These are phyloP conservation scores for Ophioceras dolichostomum DNA, from an alignment of 2,329 filamentous ascomycete species.

Conservation along the genomic window DNA sequence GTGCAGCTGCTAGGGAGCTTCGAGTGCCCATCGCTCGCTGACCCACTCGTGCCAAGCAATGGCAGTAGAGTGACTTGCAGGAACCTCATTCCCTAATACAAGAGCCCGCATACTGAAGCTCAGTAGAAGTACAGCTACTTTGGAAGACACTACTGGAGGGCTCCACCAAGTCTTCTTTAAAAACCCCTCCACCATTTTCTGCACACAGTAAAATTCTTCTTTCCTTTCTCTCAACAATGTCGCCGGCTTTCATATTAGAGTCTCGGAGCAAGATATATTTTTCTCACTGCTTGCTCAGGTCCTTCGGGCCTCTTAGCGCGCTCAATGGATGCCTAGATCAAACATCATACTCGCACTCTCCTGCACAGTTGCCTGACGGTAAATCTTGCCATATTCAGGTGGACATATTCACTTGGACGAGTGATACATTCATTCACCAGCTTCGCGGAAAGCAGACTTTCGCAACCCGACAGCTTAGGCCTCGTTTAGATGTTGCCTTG, in stretches of 20 bases:
- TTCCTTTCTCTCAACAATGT: constrained; percentile 54
- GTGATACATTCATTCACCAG: constrained; percentile 22
- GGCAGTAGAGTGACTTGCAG: too few relatives aligned
- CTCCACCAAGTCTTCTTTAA: constrained; percentile 1
- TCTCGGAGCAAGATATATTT: constrained; percentile 88
- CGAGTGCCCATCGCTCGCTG: too few relatives aligned
- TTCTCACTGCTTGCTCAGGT: constrained; percentile 95
- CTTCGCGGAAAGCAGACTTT: too few relatives aligned
- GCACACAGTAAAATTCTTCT: constrained; percentile 20
- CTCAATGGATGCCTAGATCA: constrained; percentile 94
- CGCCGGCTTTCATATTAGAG: constrained; percentile 95
- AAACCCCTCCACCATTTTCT: constrained; percentile 11
- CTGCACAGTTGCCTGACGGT: constrained; percentile 53
- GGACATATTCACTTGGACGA: constrained; percentile 21
- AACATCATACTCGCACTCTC: constrained; percentile 59
- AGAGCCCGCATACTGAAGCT: too few relatives aligned
- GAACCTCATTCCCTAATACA: too few relatives aligned
- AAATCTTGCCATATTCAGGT: constrained; percentile 25
- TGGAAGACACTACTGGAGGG: too few relatives aligned
- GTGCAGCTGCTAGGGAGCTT: too few relatives aligned
- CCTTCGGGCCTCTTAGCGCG: constrained; percentile 74
- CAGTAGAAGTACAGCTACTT: too few relatives aligned
- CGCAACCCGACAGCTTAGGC: not conserved
- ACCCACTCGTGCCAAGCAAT: too few relatives aligned
- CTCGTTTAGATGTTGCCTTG: not conserved